phyloP scores from a whole-genome alignment of 1,284 basidiomycete genomes.

The Ustilago nuda region DNA sequence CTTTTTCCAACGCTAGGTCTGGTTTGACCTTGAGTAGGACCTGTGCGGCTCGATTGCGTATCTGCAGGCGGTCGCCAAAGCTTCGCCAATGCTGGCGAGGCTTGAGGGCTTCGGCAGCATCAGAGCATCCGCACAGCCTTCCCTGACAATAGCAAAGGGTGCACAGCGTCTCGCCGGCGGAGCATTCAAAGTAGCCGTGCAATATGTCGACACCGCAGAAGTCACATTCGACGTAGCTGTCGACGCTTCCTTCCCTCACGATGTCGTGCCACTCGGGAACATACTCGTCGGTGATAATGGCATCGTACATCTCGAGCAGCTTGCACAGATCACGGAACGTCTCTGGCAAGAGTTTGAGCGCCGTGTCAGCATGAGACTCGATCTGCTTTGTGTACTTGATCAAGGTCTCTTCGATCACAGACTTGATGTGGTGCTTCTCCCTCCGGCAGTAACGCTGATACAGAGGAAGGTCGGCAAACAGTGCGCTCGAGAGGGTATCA shows the following conservation, averaged over 20 bases:
- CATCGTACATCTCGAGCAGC: conserved; percentile 39
- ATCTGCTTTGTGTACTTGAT: conserved; percentile 15
- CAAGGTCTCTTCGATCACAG: conserved; percentile 32
- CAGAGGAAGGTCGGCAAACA: conserved; percentile 29
- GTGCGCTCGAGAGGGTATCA: conserved; percentile 25
- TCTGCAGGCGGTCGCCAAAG: conserved; percentile 36
- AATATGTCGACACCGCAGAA: conserved; percentile 48
- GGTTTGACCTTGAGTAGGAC: conserved; percentile 16
- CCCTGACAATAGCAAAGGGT: conserved; percentile 47
- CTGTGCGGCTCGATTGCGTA: conserved; percentile 33
- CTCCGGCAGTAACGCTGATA: conserved; percentile 43
- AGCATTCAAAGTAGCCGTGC: conserved; percentile 47
- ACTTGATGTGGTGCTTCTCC: conserved; percentile 25
- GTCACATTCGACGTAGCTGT: conserved; percentile 52
- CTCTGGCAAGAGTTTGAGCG: background rate
- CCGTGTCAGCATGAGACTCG: background rate
- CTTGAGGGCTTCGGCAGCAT: conserved; percentile 21
- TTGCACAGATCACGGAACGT: conserved; percentile 21
- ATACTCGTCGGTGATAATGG: conserved; percentile 38
- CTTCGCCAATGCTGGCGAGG: conserved; percentile 38
- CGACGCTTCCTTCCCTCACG: conserved; percentile 15
- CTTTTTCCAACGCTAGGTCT: conserved; percentile 1
- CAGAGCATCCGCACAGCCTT: conserved; percentile 31
- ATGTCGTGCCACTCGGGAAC: conserved; percentile 36
- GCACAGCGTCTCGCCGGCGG: conserved; percentile 36